Evolutionary conservation across 2,329 filamentous ascomycete species (phyloP).

Genomic region (Xylaria hypoxylon): DNA sequence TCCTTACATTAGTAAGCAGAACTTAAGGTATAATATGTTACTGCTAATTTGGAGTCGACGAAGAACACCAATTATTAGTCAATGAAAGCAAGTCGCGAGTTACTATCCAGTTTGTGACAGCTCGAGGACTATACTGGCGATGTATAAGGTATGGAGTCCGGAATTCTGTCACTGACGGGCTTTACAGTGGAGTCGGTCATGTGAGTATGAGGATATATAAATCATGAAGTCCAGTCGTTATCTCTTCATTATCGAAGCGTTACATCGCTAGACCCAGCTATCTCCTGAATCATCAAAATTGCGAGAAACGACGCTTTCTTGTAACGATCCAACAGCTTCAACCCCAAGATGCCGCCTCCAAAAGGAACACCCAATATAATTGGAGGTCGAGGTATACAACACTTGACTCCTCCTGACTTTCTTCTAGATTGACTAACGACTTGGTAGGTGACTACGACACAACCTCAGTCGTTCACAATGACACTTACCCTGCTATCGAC

Average conservation of each 20-base stretch:
- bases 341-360: constrained; percentile 44
- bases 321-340: neutral
- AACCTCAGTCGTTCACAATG: constrained; percentile 49
- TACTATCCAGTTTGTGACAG: too few relatives aligned
- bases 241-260: neutral
- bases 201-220: constrained; percentile 19
- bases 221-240: neutral
- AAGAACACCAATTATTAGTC: too few relatives aligned
- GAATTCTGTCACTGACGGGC: neutral
- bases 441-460: constrained; percentile 47
- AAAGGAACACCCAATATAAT: constrained; percentile 41
- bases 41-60: too few relatives aligned
- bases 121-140: too few relatives aligned
- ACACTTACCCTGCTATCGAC: constrained; percentile 52
- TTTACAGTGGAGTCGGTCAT: neutral
- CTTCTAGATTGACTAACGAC: neutral
- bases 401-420: neutral
- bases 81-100: too few relatives aligned
- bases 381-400: constrained; percentile 43
- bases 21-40: too few relatives aligned
- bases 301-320: neutral
- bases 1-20: too few relatives aligned
- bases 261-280: neutral
- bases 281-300: neutral
- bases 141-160: too few relatives aligned